phyloP scores from a whole-genome alignment of 2,329 filamentous ascomycete species.

The Trichoderma atroviride region DNA sequence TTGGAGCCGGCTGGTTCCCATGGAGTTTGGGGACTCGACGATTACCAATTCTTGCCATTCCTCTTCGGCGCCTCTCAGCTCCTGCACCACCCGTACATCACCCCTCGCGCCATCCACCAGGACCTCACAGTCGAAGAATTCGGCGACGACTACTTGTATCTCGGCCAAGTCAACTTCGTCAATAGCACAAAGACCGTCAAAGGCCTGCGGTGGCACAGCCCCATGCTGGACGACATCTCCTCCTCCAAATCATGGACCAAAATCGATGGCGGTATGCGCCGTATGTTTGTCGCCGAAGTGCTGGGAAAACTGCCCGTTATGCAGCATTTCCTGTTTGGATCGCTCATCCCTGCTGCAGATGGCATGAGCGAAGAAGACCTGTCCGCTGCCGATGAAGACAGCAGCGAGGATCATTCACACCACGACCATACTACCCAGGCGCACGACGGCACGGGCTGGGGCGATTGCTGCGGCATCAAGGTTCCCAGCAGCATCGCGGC shows the following conservation, averaged over 20 bases:
- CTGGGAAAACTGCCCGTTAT: constrained; percentile 93
- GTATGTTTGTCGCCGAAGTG: constrained; percentile 95
- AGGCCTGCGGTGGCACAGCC: constrained; percentile 91
- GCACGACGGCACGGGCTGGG: constrained; percentile 73
- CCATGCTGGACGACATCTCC: constrained; percentile 98
- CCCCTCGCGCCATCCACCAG: constrained; percentile 81
- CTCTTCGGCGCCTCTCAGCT: constrained; percentile 92
- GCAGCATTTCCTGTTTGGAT: constrained; percentile 97
- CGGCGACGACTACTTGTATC: constrained; percentile 79
- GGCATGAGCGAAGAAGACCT: constrained; percentile 74
- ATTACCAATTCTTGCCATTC: constrained; percentile 96
- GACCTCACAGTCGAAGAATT: constrained; percentile 85
- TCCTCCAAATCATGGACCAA: constrained; percentile 88
- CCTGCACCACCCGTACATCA: constrained; percentile 80
- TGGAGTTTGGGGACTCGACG: constrained; percentile 96
- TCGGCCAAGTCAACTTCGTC: constrained; percentile 90
- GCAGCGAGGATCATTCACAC: constrained; percentile 62
- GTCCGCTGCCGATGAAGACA: constrained; percentile 50
- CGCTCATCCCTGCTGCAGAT: constrained; percentile 75
- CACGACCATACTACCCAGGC: constrained; percentile 64
- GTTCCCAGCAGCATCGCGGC: constrained; percentile 94
- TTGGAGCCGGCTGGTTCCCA: constrained; percentile 96
- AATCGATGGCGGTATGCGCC: constrained; percentile 91
- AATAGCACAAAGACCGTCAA: constrained; percentile 96
- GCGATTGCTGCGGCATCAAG: constrained; percentile 97